Percentiles rank a stretch among this genome's conserved stretches.
Evolutionary conservation across 202 grass and related monocot species (phyloP).

Genomic region (Alloteropsis angusta): DNA sequence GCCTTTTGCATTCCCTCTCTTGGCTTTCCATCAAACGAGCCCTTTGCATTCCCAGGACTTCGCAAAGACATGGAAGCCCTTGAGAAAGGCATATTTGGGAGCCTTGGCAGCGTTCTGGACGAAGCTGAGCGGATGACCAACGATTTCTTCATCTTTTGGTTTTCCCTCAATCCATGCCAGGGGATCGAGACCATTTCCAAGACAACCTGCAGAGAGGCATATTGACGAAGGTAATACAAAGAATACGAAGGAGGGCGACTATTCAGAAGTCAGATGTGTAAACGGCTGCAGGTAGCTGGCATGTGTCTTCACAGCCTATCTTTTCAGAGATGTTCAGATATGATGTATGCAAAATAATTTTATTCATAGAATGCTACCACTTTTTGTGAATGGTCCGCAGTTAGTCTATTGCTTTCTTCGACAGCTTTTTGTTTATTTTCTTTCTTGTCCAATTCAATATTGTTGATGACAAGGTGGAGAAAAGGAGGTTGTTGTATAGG

Average conservation of each 20-base stretch:
- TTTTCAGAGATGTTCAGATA: too few species aligned
- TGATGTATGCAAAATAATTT: too few species aligned
- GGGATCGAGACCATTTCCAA: conserved; percentile 17
- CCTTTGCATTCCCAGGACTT: conserved; percentile 60
- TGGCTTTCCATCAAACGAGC: conserved; percentile 27
- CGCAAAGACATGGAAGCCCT: conserved; percentile 61
- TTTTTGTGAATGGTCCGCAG: too few species aligned
- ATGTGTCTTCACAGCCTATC: not conserved
- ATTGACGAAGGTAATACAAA: conserved; percentile 9
- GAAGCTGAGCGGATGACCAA: conserved; percentile 53
- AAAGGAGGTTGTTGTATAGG: too few species aligned
- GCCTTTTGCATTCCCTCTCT: conserved; percentile 43
- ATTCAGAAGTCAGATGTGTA: conserved; percentile 73
- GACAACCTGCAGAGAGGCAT: conserved; percentile 27
- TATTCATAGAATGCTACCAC: too few species aligned
- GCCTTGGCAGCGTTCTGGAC: conserved; percentile 38
- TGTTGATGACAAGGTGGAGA: too few species aligned
- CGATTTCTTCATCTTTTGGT: conserved; percentile 47
- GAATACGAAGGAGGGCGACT: conserved; percentile 31
- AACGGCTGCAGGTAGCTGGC: conserved; percentile 15
- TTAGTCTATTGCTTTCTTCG: too few species aligned
- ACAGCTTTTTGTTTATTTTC: too few species aligned
- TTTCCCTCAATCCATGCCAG: conserved; percentile 4
- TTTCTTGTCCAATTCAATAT: too few species aligned
- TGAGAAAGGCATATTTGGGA: conserved; percentile 43